These are phyloP conservation scores for Paracoccidioides brasiliensis DNA, from an alignment of 2,329 filamentous ascomycete genomes.

Conservation along the genomic window DNA sequence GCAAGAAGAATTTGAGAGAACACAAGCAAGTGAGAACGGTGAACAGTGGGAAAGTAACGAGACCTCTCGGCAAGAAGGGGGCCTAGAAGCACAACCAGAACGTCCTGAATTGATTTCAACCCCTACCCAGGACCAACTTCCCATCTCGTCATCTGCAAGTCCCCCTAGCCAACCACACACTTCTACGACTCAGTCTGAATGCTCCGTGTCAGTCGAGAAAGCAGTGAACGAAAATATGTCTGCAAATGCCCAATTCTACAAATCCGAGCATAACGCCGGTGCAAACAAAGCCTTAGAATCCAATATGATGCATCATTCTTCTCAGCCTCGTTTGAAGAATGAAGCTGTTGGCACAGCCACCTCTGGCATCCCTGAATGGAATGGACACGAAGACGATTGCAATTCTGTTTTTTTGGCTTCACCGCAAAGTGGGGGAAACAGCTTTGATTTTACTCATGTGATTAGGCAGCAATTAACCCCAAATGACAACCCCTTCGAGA, in stretches of 20 bases:
- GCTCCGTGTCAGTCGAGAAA: background rate
- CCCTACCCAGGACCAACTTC: background rate
- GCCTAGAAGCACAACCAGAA: conserved; percentile 8
- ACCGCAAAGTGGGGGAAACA: background rate
- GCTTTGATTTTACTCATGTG: background rate
- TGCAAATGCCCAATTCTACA: background rate
- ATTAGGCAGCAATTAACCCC: background rate
- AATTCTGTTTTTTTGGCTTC: background rate
- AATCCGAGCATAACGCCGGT: background rate
- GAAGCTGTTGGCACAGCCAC: background rate
- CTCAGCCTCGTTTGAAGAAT: background rate
- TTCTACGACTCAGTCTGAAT: background rate
- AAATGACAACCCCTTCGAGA: background rate
- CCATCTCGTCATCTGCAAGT: background rate
- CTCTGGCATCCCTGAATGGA: background rate
- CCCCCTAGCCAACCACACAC: conserved; percentile 8
- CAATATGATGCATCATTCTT: background rate
- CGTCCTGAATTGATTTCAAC: background rate
- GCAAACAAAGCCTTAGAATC: background rate
- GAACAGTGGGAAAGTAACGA: conserved; percentile 21
- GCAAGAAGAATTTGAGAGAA: conserved; percentile 36
- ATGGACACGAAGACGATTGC: background rate
- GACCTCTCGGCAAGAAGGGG: conserved; percentile 14
- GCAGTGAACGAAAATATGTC: background rate
- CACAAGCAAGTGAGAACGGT: conserved; percentile 21